Evolutionary conservation across 2,329 filamentous ascomycete species (phyloP), one percentile per base, ranked within the genome.

Genomic region (Mycosphaerella sp.): DNA sequence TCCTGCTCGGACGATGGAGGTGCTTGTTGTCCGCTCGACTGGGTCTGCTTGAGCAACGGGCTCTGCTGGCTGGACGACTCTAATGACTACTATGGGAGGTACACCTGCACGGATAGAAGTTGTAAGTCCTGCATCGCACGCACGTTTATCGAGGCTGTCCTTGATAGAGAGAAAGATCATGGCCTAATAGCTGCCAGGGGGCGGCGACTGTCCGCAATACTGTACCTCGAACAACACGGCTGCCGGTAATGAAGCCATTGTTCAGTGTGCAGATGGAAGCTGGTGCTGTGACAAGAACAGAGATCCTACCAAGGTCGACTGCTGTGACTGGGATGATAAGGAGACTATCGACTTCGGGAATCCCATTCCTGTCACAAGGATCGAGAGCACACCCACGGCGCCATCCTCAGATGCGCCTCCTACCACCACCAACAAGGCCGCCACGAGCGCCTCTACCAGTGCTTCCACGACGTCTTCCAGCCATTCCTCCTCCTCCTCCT

Each of bases 1-100:
- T 58, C 67, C 5, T 69, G 66, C 52, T 61, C 55, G 6, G 47
- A 44, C 17, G 54, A 61, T 8, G 65, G 59, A n/a, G 62, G 57
- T 11, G 53, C 59, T 5, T 72, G 70, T 58, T 72, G 70, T 52
- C 69, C 69, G 1, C 48, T 62, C 17, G 62, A 64, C 48, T 71
- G 70, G 69, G 47, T 54, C 8, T 72, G 70, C 50, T 49, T 66
- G 7, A 56, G 54, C 45, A 70, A 69, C 47, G 67, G 67, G 1
- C 56, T 71, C 44, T 72, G 70, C 57, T 66, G 65, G 43, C 51
- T 66, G 17, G 50, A 48, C 3, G 48, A 48, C 12, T 54, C 59
- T 6, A 44, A 63, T 29, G 55, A 61, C 11, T 65, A 62, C 49
- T 66, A 62, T 50, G 64, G 62, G 5, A 65, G 68, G 10, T 69